These are phyloP conservation scores for Tinospora cordifolia DNA, from an alignment of 164 flowering plant species.

Conservation along the genomic window DNA sequence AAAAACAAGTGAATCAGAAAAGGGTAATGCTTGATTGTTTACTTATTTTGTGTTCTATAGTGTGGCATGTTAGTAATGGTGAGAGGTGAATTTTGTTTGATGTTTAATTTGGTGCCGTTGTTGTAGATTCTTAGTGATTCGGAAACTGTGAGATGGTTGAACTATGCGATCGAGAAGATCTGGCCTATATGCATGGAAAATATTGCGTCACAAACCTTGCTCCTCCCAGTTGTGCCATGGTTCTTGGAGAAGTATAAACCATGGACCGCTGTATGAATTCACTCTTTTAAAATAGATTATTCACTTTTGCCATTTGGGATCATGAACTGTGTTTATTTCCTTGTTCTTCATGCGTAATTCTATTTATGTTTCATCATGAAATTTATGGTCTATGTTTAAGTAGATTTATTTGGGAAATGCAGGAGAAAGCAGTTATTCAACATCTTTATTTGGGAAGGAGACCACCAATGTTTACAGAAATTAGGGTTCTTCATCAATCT, in stretches of 20 bases:
- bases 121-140: constrained; percentile 81
- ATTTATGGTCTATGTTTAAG: not conserved
- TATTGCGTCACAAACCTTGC: constrained; percentile 78
- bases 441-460: constrained; percentile 80
- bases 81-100: not conserved
- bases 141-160: constrained; percentile 88
- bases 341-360: not conserved
- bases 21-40: constrained; percentile 33
- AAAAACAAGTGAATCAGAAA: constrained; percentile 61
- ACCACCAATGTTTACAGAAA: constrained; percentile 78
- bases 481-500: constrained; percentile 61
- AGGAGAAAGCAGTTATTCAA: constrained; percentile 63
- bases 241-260: constrained; percentile 96
- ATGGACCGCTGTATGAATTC: constrained; percentile 82
- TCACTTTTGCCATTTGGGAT: not conserved
- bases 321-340: not conserved
- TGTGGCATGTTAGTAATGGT: not conserved
- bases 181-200: constrained; percentile 95
- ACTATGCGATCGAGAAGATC: constrained; percentile 77
- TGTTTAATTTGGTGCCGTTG: not conserved
- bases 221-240: constrained; percentile 91
- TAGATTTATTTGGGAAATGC: constrained; percentile 20
- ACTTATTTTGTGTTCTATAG: not conserved
- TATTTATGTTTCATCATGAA: not conserved
- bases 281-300: not conserved